These are phyloP conservation scores for Hericium rajendrae DNA, from an alignment of 768 basidiomycete genomes.

Conservation along the genomic window DNA sequence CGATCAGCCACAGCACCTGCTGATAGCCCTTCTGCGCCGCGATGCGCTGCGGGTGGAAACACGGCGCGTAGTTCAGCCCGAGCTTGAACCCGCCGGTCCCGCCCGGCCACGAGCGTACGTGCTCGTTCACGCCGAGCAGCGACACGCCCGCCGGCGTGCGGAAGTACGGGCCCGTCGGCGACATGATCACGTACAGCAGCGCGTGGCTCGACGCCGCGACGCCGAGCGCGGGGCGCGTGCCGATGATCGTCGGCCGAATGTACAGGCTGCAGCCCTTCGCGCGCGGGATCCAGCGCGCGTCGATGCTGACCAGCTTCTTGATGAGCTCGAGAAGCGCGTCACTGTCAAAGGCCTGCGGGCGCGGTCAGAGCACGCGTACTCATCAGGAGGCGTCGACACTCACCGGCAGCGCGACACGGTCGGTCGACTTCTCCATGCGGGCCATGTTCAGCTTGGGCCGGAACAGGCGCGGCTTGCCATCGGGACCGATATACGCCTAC, in stretches of 20 bases:
- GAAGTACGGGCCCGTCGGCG: conserved; percentile 50
- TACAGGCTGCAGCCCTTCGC: conserved; percentile 73
- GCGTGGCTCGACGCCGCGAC: conserved; percentile 74
- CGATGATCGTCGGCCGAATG: conserved; percentile 71
- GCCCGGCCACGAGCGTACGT: conserved; percentile 41
- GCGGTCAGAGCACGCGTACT: neutral
- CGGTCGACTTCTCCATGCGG: conserved; percentile 60
- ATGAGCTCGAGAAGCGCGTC: conserved; percentile 40
- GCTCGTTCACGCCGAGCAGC: conserved; percentile 35
- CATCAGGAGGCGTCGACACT: conserved; percentile 14
- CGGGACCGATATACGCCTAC: conserved; percentile 61
- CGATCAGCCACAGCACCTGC: conserved; percentile 43
- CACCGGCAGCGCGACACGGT: conserved; percentile 66
- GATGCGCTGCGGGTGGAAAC: conserved; percentile 31
- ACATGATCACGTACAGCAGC: conserved; percentile 76
- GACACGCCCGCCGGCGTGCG: conserved; percentile 20
- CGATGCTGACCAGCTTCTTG: conserved; percentile 59
- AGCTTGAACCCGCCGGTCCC: conserved; percentile 44
- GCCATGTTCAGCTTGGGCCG: conserved; percentile 81
- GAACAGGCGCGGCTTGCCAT: conserved; percentile 71
- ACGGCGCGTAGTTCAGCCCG: conserved; percentile 26
- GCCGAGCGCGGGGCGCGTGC: conserved; percentile 40
- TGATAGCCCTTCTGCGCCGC: conserved; percentile 38
- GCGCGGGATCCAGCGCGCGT: conserved; percentile 79
- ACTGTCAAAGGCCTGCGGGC: conserved; percentile 32